A percentile compares a stretch with the other conserved stretches of the same genome.
These are phyloP conservation scores for Epichloe hybrida DNA, from an alignment of 2,329 filamentous ascomycete species.

Conservation along the genomic window DNA sequence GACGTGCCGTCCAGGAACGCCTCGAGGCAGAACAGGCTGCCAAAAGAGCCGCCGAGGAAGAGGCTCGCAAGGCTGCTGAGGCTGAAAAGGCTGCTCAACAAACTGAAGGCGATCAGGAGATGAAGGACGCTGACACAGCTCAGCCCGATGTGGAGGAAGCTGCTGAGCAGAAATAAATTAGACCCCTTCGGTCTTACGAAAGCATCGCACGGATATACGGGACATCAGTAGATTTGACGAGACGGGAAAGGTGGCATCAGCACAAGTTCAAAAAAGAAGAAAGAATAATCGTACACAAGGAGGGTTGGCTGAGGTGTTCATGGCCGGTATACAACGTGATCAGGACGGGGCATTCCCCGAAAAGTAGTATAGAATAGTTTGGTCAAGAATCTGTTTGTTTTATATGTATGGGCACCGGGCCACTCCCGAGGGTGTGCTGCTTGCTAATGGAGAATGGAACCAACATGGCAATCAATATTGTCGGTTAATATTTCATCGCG, in stretches of 20 bases:
- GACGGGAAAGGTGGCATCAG: background rate
- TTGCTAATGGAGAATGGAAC: no score
- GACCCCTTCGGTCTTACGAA: background rate
- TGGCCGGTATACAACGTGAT: background rate
- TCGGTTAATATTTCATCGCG: no score
- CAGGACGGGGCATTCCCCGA: background rate
- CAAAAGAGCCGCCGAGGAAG: constrained; percentile 50
- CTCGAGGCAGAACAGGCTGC: constrained; percentile 66
- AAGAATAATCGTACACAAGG: background rate
- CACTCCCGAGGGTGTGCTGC: no score
- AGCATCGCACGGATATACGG: constrained; percentile 1
- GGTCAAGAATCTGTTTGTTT: background rate
- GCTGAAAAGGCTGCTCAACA: constrained; percentile 35
- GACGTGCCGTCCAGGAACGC: constrained; percentile 63
- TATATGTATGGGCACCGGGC: no score
- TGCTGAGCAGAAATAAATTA: constrained; percentile 21
- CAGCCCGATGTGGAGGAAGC: constrained; percentile 38
- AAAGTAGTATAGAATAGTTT: constrained; percentile 1
- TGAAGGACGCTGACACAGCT: constrained; percentile 45
- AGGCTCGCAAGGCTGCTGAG: constrained; percentile 40
- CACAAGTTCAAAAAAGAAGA: background rate
- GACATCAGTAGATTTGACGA: constrained; percentile 9
- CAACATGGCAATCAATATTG: no score
- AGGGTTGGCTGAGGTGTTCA: background rate
- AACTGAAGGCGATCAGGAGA: constrained; percentile 43